Base-by-base conservation (phyloP, 352 stramenopile genomes). In the Phytopythium litorale region DNA sequence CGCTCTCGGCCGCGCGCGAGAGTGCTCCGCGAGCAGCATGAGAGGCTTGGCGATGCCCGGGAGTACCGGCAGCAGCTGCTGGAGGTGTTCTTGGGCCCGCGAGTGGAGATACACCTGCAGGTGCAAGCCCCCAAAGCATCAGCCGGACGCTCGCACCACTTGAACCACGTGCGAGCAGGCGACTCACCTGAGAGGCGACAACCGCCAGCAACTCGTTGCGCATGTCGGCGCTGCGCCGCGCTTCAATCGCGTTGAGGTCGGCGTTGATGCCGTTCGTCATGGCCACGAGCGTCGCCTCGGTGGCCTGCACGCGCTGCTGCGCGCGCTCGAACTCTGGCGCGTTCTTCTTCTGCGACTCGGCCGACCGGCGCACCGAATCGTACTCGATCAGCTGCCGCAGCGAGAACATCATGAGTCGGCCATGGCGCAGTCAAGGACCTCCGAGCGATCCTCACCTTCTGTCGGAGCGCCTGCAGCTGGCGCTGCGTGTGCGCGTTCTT, bases 161-260 rank as follows among this genome's bases (percentile, higher is more conserved):
- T 30, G 19, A 23, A 7, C 46, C n/a, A 8, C 1, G 11, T 33
- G 13, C 7, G 18, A 40, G 19, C 18, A 56, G 13, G 3, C 1
- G 8, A 63, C 63, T 25, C 52, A 82, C 79, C 64, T 91, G 78
- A n/a, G 81, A 75, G 1, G 84, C 84, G 12, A 91, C 74, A 43
- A 93, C 72, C 1, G 81, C 85, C 48, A 91, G 79, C 38, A 93
- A 70, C 54, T 93, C 81, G 66, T 93, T 91, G 67, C 87, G 87
- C 58, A 93, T 79, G 58, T 89, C 79, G 25, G 74, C 65, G 55
- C 83, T 72, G 33, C 84, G 79, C 37, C 79, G 78, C 43, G 69
- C 57, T 38, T 93, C 80, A 12, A 93, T 70, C 4, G 73, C 75
- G 50, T 76, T 86, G 56, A 93, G 71, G 55, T 89, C 80, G 18